A percentile compares a stretch with the other conserved stretches of the same genome.
Conservation (phyloP, 116 monocot genomes). For the Trichopus zeylanicus region DNA sequence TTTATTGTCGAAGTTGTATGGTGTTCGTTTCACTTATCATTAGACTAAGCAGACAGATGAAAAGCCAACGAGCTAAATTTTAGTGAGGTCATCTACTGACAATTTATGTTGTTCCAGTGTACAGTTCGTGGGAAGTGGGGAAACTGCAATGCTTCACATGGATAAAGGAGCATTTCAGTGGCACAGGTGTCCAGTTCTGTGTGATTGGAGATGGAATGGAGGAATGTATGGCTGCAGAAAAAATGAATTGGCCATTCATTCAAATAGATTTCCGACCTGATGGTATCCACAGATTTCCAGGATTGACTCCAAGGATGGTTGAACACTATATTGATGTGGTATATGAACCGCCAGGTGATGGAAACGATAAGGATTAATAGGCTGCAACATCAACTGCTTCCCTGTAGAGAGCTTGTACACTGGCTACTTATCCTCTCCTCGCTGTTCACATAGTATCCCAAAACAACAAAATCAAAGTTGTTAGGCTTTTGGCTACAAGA, state of each 20-base stretch:
- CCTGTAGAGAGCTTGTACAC: no score
- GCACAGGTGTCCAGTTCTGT: conserved; percentile 60
- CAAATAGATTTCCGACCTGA: conserved; percentile 55
- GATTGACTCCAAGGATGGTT: conserved; percentile 41
- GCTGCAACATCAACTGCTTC: background rate
- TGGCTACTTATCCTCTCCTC: no score
- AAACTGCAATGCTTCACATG: conserved; percentile 76
- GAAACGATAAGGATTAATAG: conserved; percentile 2
- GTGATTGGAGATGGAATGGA: conserved; percentile 89
- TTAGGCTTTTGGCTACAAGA: no score
- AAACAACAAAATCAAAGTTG: no score
- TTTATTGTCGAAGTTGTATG: no score
- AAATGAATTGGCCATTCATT: conserved; percentile 80
- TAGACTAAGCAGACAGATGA: no score
- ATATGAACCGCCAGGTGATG: conserved; percentile 28
- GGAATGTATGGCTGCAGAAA: conserved; percentile 73
- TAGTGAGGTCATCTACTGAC: background rate
- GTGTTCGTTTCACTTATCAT: no score
- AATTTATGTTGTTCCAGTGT: conserved; percentile 34
- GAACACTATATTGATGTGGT: conserved; percentile 55
- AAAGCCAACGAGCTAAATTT: no score
- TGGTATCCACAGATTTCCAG: conserved; percentile 66
- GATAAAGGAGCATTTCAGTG: conserved; percentile 67
- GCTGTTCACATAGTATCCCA: no score
- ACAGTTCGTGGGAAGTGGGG: conserved; percentile 94